phyloP scores from a whole-genome alignment of 179 eudicot species.

The Carnegiea gigantea region DNA sequence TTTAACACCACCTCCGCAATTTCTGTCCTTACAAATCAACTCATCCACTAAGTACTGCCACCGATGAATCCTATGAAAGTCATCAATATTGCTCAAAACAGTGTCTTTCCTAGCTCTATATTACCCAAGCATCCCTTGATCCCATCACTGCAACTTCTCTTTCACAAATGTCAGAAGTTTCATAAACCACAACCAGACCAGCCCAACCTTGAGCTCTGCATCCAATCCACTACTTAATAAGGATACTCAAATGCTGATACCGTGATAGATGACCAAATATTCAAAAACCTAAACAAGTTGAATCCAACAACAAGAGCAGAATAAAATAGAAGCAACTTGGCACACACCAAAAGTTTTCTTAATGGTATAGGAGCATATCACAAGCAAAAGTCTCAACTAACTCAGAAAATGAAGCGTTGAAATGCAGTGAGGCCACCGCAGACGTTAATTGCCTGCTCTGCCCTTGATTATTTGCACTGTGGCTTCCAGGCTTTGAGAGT shows the following conservation, averaged over 20 bases:
- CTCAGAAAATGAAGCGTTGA: no score
- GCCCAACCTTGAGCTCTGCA: neutral
- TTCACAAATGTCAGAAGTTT: no score
- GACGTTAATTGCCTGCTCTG: no score
- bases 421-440: no score
- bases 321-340: neutral
- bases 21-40: neutral
- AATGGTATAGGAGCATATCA: neutral
- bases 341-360: neutral
- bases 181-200: neutral
- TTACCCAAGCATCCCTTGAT: no score
- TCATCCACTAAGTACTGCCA: neutral
- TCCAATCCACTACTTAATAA: neutral
- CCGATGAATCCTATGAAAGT: neutral
- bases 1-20: neutral
- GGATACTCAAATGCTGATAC: neutral
- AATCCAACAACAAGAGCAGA: neutral
- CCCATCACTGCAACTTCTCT: neutral
- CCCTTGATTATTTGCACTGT: no score
- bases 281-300: neutral
- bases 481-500: no score
- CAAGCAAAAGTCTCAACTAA: neutral
- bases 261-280: neutral
- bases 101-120: no score
- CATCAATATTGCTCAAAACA: neutral